phyloP scores from a whole-genome alignment of 306 rosid species.

The Geum urbanum region DNA sequence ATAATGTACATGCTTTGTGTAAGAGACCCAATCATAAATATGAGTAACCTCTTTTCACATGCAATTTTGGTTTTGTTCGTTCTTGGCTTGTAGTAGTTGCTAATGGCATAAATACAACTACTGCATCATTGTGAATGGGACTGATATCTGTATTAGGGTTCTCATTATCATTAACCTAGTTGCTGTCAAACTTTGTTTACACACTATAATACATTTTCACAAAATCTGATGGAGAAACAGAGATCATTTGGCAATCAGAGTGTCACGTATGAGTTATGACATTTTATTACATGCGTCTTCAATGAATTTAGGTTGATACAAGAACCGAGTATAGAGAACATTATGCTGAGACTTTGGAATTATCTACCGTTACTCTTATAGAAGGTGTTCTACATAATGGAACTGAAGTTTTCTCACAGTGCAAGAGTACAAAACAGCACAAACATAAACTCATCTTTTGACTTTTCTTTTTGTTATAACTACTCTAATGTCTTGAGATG shows the following conservation, averaged over 20 bases:
- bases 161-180: not conserved
- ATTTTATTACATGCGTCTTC: not conserved
- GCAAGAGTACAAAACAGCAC: no score
- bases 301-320: not conserved
- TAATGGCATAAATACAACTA: not conserved
- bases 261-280: not conserved
- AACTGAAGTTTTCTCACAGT: not conserved
- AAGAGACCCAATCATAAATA: slow-evolving; percentile 16
- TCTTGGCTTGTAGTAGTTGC: not conserved
- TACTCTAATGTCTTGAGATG: not conserved
- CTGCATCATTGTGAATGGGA: not conserved
- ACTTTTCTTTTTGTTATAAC: not conserved
- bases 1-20: slow-evolving; percentile 17
- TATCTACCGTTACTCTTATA: no score
- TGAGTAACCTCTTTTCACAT: not conserved
- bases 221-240: not conserved
- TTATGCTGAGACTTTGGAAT: not conserved
- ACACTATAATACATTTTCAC: not conserved
- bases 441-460: no score
- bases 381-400: not conserved
- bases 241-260: not conserved
- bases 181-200: not conserved
- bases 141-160: not conserved
- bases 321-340: not conserved
- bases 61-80: not conserved